These are phyloP conservation scores for Keithomyces neogunnii DNA, from an alignment of 2,329 filamentous ascomycete species.

Conservation along the genomic window DNA sequence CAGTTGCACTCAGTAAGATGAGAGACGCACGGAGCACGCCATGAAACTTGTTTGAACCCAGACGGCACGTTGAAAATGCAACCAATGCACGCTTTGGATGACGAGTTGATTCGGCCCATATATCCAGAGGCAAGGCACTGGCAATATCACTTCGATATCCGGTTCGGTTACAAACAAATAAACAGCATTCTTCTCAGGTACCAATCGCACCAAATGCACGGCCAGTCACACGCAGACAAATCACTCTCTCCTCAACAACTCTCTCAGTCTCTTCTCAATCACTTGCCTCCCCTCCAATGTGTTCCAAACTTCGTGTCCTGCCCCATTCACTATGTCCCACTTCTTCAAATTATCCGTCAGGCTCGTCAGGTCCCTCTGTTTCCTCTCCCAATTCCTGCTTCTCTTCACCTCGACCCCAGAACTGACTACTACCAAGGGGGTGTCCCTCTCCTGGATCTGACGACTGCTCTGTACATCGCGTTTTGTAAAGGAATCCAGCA, in stretches of 20 bases:
- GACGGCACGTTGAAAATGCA: no score
- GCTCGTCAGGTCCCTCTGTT: slow-evolving; percentile 75
- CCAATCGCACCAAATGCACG: no score
- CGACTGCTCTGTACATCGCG: slow-evolving; percentile 73
- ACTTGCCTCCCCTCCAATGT: slow-evolving; percentile 61
- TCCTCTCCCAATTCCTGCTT: slow-evolving; percentile 67
- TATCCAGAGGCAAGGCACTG: no score
- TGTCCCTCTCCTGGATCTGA: slow-evolving; percentile 68
- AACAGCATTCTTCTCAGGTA: no score
- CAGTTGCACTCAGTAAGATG: no score
- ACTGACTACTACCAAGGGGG: slow-evolving; percentile 72
- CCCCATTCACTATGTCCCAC: slow-evolving; percentile 82
- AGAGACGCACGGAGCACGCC: no score
- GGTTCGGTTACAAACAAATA: no score
- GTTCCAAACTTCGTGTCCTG: slow-evolving; percentile 81
- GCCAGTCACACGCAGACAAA: background rate
- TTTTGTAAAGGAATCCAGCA: slow-evolving; percentile 74
- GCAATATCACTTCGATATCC: no score
- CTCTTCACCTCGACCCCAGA: slow-evolving; percentile 63
- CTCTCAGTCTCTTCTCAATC: slow-evolving; percentile 70
- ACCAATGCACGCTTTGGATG: no score
- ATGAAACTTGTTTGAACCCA: no score
- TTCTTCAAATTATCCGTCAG: slow-evolving; percentile 69
- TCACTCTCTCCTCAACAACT: slow-evolving; percentile 43
- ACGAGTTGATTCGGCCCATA: no score